Evolutionary conservation across 129 eudicot genomes (phyloP), one percentile per base, ranked within the genome.

Genomic region (Escallonia rubra): DNA sequence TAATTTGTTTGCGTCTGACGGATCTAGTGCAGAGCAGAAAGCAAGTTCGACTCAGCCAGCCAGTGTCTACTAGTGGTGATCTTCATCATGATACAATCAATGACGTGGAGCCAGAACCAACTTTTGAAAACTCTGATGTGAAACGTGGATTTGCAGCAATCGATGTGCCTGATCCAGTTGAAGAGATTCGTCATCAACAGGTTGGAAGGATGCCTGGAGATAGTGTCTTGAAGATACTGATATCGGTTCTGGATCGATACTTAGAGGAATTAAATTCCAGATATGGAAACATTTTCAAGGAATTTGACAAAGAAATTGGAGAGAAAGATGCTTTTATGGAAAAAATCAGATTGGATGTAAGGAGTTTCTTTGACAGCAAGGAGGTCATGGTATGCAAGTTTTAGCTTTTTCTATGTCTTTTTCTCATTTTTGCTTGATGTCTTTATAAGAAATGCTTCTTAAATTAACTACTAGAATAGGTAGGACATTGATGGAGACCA

Each of bases 141-240:
- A 84, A 74, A 51, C 87, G 61, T 59, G 88, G 80, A 45, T 77
- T 76, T 67, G 46, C 74, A 43, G 59, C 79, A 10, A 54, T 74
- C 23, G 84, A 80, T 48, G 77, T 82, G 53, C 89, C 93, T 7
- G 96, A 87, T 70, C 90, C 89, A 14, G 76, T 82, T 74, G 89
- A 85, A 60, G 96, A 94, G 67, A 77, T 78, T 45, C 86, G 88
- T 5, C 92, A 76, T 53, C 93, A 87, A 53, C 96, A 87, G 60
- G 83, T 77, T 23, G 86, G 95, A 70, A 84, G 99, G 82, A 73
- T 87, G 84, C 99, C 99, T 16, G 99, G 99, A 66, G 99, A 94
- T 67, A 87, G 88, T 69, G 99, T 93, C 62, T 90, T 94, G 40
- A 94, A 94, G 84, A 94, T 94, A 66, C 83, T 94, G 57, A 90